A percentile compares a stretch with the other conserved stretches of the same genome.
Evolutionary conservation across 2,329 filamentous ascomycete genomes (phyloP).

Genomic region (Parafenestella ontariensis): DNA sequence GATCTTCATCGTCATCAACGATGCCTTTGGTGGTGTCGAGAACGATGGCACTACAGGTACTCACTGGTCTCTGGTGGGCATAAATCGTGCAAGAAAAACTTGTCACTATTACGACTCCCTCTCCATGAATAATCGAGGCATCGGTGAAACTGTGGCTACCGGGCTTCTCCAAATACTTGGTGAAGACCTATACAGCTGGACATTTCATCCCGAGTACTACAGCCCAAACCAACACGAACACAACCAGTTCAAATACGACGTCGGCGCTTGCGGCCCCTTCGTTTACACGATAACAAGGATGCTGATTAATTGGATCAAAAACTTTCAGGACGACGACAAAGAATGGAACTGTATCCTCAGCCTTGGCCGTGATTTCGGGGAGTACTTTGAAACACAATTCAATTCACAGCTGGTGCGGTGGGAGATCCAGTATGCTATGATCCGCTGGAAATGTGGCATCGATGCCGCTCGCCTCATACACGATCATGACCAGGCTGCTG

Average conservation of each 20-base stretch:
- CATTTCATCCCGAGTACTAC: background rate
- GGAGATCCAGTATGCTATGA: constrained; percentile 12
- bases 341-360: background rate
- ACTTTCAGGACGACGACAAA: background rate
- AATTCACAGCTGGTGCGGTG: constrained; percentile 6
- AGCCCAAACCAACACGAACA: constrained; percentile 18
- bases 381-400: constrained; percentile 1
- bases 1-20: constrained; percentile 37
- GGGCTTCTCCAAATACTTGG: constrained; percentile 21
- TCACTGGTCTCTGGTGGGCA: constrained; percentile 32
- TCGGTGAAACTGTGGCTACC: background rate
- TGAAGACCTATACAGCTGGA: constrained; percentile 8
- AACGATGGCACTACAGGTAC: constrained; percentile 4
- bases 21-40: constrained; percentile 15
- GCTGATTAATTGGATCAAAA: constrained; percentile 1
- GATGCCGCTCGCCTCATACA: background rate
- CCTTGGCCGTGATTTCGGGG: background rate
- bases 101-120: constrained; percentile 31
- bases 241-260: constrained; percentile 19
- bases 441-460: background rate
- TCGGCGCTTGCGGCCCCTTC: constrained; percentile 30
- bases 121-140: background rate
- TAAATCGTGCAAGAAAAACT: constrained; percentile 12
- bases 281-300: constrained; percentile 22
- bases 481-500: background rate